Evolutionary conservation across 345 rosid genomes (phyloP), one percentile per base, ranked within the genome.

Genomic region (Isatis tinctoria): DNA sequence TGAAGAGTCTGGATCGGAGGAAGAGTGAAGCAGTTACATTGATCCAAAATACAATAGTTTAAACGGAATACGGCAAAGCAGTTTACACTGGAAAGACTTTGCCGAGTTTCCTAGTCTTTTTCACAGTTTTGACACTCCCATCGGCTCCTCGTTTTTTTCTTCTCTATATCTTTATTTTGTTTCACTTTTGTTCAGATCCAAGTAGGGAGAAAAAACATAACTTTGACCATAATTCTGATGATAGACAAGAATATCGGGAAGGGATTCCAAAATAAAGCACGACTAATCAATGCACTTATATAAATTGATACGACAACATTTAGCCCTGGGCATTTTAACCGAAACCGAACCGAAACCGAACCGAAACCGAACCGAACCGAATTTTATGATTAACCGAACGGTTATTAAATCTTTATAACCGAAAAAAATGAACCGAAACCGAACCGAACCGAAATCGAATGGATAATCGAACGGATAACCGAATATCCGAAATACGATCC

Each of bases 1-100:
- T 1, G 96, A 91, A 17, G 88, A 80, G 33, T 89, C 97, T 32
- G 93, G 78, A 45, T 51, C 96, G 32, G 95, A 90, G 43, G 95
- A 88, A 76, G 94, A 91, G 59, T 88, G 76, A 89, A 54, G 69
- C 30, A 69, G 20, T 67, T 80, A 67, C 49, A 70, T 64, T 82
- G 61, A 74, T 52, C 47, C 47, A 76, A 48, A 22, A 32, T 76
- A 54, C 79, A 61, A 43, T 62, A 62, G 36, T 37, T 52, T 58
- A 52, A 47, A 44, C 11, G 56, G 63, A 56, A 65, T 70, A 52
- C 63, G 62, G 76, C 65, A 40, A 32, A 58, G 41, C 73, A 67
- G 58, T 65, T 45, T 16, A 70, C 40, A 18, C 45, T 10, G 17
- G 3, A 61, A 7, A 18, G 44, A 20, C 35, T 30, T 30, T 53